phyloP scores from a whole-genome alignment of 305 asterid genomes.

The Solanum aculeatissimum region DNA sequence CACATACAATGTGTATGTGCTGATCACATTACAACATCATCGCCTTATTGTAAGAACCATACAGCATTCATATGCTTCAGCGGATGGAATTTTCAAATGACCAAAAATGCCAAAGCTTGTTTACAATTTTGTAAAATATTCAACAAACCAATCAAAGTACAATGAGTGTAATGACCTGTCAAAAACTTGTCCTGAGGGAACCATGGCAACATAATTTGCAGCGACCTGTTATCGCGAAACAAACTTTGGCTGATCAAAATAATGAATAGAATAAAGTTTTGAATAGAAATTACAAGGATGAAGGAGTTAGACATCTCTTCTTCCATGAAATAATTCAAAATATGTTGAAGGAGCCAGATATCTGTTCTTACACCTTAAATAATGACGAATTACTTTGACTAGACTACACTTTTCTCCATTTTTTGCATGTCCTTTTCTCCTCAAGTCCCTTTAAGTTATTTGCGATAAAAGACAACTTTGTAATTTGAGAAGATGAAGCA shows the following conservation, averaged over 20 bases:
- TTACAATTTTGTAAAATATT: background rate
- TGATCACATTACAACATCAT: background rate
- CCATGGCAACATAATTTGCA: constrained; percentile 94
- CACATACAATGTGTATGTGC: background rate
- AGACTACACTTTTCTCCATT: background rate
- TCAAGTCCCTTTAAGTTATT: background rate
- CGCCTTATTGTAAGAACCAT: background rate
- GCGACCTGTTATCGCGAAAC: constrained; percentile 56
- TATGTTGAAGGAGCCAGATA: background rate
- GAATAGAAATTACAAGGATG: background rate
- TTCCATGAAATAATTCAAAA: background rate
- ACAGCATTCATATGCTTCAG: background rate
- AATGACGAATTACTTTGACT: background rate
- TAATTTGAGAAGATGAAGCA: background rate
- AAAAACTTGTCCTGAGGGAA: constrained; percentile 94
- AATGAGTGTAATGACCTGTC: constrained; percentile 47
- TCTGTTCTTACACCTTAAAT: background rate
- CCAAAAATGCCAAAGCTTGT: background rate
- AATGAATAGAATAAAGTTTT: background rate
- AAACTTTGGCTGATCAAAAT: background rate
- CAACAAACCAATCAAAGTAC: background rate
- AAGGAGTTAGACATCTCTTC: background rate
- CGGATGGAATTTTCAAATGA: background rate
- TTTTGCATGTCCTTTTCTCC: background rate
- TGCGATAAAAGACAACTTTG: background rate